Evolutionary conservation across 208 protist genomes (phyloP), one percentile per base, ranked within the genome.

Genomic region (Polymyxa betae): DNA sequence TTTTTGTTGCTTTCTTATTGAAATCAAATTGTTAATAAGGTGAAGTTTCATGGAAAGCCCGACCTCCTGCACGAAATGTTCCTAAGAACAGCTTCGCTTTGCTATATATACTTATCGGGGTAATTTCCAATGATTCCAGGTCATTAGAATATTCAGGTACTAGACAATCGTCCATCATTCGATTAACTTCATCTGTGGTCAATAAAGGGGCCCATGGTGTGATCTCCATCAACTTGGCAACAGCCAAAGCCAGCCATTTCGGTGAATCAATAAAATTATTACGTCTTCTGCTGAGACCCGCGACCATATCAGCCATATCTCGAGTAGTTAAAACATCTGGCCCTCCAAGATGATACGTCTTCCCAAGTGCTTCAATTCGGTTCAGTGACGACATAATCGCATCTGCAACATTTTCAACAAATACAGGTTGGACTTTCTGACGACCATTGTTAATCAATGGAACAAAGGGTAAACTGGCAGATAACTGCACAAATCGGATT

Each of bases 281-380:
- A 0, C 0, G 0, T 49, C 10, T 0, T 0, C n/a, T 46, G 0
- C n/a, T 90, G 10, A 29, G 29, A 45, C 68, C 40, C 77, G 68
- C 54, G 45, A 91, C 77, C 41, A 77, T 49, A 1, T 91, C 45
- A n/a, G 16, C 5, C 24, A 91, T 77, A 77, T 49, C 35, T 20
- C 12, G 12, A 20, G 49, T 32, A 38, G 29, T 72, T 44, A 77
- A 72, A 0, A 89, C 77, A 0, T 77, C 66, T 0, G 90, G 90
- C 0, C 90, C 90, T 10, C 77, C 90, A n/a, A 91, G 41, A 5
- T 32, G 35, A 38, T 43, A 89, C 43, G 77, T 88, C 77, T 91
- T 0, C 24, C 90, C 90, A 20, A 41, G 29, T 32, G 78, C 32
- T 29, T 88, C n/a, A 35, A 0, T 29, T 45, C 88, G 72, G 77